phyloP scores from a whole-genome alignment of 73 alveolate species.

The Stentor coeruleus region DNA sequence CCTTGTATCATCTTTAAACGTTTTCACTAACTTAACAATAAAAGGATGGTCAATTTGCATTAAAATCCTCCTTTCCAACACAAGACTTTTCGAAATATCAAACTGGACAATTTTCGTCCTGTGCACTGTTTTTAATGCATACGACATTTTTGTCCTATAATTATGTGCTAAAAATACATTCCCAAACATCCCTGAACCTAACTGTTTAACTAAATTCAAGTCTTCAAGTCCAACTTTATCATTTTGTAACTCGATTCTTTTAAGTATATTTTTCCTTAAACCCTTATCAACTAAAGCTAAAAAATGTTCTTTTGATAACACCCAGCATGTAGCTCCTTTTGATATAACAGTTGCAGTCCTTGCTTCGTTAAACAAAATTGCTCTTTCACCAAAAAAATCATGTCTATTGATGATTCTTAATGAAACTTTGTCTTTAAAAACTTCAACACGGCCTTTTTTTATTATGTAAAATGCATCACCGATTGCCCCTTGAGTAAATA shows the following conservation, averaged over 20 bases:
- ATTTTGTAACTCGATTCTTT: constrained; percentile 35
- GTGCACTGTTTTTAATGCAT: constrained; percentile 68
- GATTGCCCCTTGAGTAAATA: constrained; percentile 20
- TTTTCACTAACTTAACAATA: constrained; percentile 57
- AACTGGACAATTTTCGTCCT: constrained; percentile 47
- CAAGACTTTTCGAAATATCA: constrained; percentile 48
- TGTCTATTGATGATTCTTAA: constrained; percentile 20
- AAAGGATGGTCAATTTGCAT: constrained; percentile 72
- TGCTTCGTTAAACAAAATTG: constrained; percentile 33
- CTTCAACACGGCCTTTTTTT: constrained; percentile 29
- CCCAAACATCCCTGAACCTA: constrained; percentile 81
- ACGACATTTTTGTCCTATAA: constrained; percentile 44
- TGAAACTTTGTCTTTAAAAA: not conserved
- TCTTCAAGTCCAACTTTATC: constrained; percentile 41
- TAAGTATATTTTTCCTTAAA: constrained; percentile 4
- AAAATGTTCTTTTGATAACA: constrained; percentile 20
- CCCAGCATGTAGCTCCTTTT: constrained; percentile 17
- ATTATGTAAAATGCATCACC: constrained; percentile 19
- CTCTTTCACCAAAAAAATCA: constrained; percentile 45
- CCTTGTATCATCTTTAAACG: constrained; percentile 60
- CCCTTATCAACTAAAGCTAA: constrained; percentile 38
- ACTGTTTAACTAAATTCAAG: constrained; percentile 41
- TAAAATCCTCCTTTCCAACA: constrained; percentile 55
- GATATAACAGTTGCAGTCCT: constrained; percentile 27
- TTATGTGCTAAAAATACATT: constrained; percentile 58